Percentiles rank a stretch among this genome's conserved stretches.
phyloP scores from a whole-genome alignment of 2,329 filamentous ascomycete species.

The Simplicillium aogashimaense region DNA sequence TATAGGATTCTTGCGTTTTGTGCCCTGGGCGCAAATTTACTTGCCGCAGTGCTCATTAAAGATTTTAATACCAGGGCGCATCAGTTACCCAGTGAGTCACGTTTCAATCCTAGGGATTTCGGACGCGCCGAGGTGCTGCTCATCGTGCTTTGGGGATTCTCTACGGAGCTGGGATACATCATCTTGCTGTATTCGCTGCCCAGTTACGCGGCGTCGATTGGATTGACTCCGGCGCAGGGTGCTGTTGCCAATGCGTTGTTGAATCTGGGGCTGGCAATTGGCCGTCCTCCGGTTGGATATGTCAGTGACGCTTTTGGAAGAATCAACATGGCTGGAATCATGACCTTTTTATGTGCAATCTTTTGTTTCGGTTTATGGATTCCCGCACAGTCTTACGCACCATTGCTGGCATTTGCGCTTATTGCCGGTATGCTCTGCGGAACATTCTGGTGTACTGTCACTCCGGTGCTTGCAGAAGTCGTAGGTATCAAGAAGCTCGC shows the following conservation, averaged over 20 bases:
- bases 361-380: slow-evolving; percentile 54
- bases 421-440: slow-evolving; percentile 48
- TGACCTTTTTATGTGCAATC: slow-evolving; percentile 41
- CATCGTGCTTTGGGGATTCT: slow-evolving; percentile 47
- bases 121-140: slow-evolving; percentile 37
- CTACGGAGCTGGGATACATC: slow-evolving; percentile 57
- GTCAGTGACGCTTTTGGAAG: slow-evolving; percentile 50
- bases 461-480: slow-evolving; percentile 50
- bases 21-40: slow-evolving; percentile 50
- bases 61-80: too few relatives aligned
- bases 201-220: slow-evolving; percentile 49
- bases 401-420: slow-evolving; percentile 49
- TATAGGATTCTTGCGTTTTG: slow-evolving; percentile 57
- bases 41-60: too few relatives aligned
- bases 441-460: slow-evolving; percentile 49
- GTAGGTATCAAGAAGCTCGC: slow-evolving; percentile 49
- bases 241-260: slow-evolving; percentile 51
- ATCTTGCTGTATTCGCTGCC: slow-evolving; percentile 55
- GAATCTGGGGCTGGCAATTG: slow-evolving; percentile 51
- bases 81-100: too few relatives aligned
- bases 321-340: slow-evolving; percentile 49
- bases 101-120: too few relatives aligned
- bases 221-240: slow-evolving; percentile 48
- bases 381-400: slow-evolving; percentile 45
- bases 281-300: slow-evolving; percentile 51